Base-by-base conservation (phyloP, 2,329 filamentous ascomycete species). In the Colletotrichum chlorophyti region DNA sequence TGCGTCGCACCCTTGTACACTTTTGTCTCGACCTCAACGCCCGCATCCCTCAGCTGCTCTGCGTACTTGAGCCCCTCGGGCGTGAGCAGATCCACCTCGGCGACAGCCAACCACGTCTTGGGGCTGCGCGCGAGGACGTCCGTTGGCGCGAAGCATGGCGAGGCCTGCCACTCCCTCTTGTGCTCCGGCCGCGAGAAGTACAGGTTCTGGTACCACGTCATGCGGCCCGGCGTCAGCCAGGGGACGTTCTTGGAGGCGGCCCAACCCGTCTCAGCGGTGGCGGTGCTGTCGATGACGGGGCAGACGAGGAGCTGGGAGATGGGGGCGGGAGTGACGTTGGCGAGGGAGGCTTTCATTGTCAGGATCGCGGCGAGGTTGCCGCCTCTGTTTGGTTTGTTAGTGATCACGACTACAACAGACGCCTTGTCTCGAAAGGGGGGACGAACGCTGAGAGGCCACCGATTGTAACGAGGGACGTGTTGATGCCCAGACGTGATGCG, bases 161-260 rank as follows among this genome's bases (percentile, higher is more conserved):
- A 72, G 4, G 70, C 69, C 14, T 73, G 66, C 65, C 71, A 74
- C 31, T 59, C 61, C 8, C 42, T 48, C 27, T 63, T 66, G 12
- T 70, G 60, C 2, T 61, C 60, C 7, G 64, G 49, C n/a, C 61
- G 60, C 1, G 68, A 43, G 17, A 75, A 64, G 38, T 74, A 75
- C 48, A 72, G 66, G 23, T 65, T 57, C n/a, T 72, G 70, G 48
- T 75, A 75, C 68, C 70, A 73, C n/a, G 64, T 61, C 68, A 75
- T 70, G 8, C 72, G 66, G 3, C 60, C 43, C 5, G 70, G 66
- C 1, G 69, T 74, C 21, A 72, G 67, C 68, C 69, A 75, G 14
- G 70, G 70, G 14, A 67, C 69, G 27, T 64, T 46, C 53, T 32
- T 27, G 8, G 51, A 57, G 7, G 34, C n/a, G 21, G 57, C 27